Conservation (phyloP, 2,329 filamentous ascomycete genomes). For the Pseudogymnoascus sp. region DNA sequence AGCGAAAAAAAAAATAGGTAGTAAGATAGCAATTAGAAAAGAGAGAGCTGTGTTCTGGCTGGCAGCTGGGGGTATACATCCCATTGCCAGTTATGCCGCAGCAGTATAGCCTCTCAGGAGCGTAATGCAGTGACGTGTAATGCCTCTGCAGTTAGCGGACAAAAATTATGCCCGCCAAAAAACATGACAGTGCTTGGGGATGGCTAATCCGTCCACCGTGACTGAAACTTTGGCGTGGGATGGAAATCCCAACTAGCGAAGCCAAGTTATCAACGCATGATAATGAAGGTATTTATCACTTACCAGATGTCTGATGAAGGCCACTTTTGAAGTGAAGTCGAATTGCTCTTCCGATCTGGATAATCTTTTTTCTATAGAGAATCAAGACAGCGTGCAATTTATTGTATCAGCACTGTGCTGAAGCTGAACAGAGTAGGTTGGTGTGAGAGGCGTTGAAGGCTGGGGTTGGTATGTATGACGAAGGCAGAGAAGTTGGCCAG, state of each 20-base stretch:
- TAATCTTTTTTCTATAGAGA: not conserved
- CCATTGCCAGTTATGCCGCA: not conserved
- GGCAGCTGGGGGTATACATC: not conserved
- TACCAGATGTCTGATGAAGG: not conserved
- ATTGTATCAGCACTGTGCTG: not conserved
- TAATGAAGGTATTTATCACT: not conserved
- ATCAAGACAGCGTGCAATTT: not conserved
- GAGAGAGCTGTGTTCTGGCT: not conserved
- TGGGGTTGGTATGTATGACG: not conserved
- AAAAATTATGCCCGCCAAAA: not conserved
- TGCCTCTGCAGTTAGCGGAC: not conserved
- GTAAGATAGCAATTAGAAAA: not conserved
- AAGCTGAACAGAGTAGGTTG: too few species aligned
- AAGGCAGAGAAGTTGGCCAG: not conserved
- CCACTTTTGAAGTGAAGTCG: not conserved
- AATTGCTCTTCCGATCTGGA: not conserved
- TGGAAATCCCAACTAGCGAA: not conserved
- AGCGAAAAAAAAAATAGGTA: not conserved
- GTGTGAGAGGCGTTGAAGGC: not conserved
- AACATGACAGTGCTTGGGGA: not conserved
- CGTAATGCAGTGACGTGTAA: not conserved
- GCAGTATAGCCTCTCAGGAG: not conserved
- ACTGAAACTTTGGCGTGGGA: not conserved
- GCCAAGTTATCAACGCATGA: not conserved
- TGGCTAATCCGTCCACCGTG: not conserved